Percentiles rank a stretch among this genome's conserved stretches.
These are phyloP conservation scores for Colletotrichum horii DNA, from an alignment of 2,329 filamentous ascomycete genomes.

Conservation along the genomic window DNA sequence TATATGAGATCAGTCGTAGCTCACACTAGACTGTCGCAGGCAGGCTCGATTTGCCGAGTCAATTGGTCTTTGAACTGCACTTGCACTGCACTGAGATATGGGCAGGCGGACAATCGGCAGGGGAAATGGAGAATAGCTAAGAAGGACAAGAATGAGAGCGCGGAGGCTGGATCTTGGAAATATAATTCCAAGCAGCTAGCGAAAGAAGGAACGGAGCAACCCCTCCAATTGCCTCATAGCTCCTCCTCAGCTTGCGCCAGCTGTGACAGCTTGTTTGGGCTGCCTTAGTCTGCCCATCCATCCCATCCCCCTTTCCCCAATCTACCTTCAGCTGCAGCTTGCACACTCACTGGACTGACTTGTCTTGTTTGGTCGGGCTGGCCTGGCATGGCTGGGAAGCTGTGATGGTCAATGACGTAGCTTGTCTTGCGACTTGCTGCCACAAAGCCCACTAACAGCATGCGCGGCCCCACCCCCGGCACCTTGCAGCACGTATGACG, in stretches of 20 bases:
- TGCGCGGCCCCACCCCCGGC: constrained; percentile 11
- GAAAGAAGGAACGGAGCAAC: background rate
- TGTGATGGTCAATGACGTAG: constrained; percentile 23
- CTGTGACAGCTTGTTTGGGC: background rate
- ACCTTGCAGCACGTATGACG: constrained; percentile 12
- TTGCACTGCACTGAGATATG: background rate
- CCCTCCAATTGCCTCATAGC: constrained; percentile 23
- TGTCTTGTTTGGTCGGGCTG: background rate
- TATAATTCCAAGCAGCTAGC: background rate
- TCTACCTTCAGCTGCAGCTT: constrained; percentile 14
- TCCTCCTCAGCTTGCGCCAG: background rate
- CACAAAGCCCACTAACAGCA: constrained; percentile 8
- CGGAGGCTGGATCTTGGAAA: background rate
- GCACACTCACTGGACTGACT: background rate
- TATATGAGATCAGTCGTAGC: background rate
- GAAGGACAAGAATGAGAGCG: background rate
- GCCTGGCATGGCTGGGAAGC: background rate
- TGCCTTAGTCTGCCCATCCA: background rate
- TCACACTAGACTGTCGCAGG: background rate
- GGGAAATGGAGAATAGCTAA: background rate
- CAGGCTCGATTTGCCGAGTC: background rate
- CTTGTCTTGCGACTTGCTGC: constrained; percentile 13
- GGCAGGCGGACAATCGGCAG: background rate
- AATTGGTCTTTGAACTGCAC: background rate
- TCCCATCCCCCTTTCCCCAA: background rate